phyloP scores from a whole-genome alignment of 768 basidiomycete species.

The Suillus weaverae region DNA sequence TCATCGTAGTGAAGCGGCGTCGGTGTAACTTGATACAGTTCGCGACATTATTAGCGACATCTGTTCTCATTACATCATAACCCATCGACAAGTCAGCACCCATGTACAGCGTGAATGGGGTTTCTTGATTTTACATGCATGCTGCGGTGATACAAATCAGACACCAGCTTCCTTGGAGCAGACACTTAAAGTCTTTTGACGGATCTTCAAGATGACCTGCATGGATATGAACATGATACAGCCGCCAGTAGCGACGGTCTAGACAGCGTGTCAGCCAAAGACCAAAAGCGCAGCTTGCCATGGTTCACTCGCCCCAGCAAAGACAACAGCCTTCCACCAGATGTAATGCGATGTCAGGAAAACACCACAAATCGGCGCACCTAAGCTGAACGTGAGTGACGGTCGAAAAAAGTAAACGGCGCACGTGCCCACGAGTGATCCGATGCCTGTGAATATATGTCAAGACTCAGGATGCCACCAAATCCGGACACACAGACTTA shows the following conservation, averaged over 20 bases:
- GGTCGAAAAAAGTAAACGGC: not conserved
- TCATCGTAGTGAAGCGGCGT: not conserved
- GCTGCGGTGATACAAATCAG: not conserved
- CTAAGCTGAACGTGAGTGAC: constrained; percentile 32
- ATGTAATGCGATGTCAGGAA: constrained; percentile 48
- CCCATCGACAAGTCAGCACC: not conserved
- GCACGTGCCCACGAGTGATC: constrained; percentile 22
- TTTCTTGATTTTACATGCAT: not conserved
- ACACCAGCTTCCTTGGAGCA: not conserved
- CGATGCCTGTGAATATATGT: constrained; percentile 19
- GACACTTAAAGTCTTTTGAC: not conserved
- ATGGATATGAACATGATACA: not conserved
- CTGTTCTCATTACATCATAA: not conserved
- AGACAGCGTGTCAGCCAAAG: not conserved
- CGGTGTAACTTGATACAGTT: not conserved
- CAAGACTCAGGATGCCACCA: not conserved
- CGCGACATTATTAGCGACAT: not conserved
- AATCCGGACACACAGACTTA: constrained; percentile 15
- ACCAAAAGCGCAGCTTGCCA: not conserved
- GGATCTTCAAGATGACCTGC: not conserved
- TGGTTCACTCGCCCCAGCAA: constrained; percentile 39
- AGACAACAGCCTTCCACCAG: constrained; percentile 60
- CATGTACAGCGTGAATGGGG: not conserved
- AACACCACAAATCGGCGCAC: constrained; percentile 58
- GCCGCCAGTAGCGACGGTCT: not conserved